Base-by-base conservation (phyloP, 495 filamentous ascomycete genomes). In the Trichoderma orchidacearum region DNA sequence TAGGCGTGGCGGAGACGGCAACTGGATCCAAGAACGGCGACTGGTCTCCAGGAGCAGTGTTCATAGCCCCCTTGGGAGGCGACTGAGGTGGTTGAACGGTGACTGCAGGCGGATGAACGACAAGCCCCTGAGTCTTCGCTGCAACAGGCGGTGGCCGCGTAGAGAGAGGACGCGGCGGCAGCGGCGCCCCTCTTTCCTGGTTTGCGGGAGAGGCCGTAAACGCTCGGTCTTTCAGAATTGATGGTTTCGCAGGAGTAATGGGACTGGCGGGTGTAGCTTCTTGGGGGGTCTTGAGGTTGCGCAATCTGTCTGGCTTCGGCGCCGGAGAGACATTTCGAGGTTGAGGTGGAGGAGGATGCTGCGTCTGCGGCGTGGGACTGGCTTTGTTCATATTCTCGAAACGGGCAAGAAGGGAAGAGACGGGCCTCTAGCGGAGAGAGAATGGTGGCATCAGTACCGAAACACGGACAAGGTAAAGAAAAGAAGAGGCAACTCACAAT, bases 361-460 rank as follows among this genome's bases (percentile, higher is more conserved):
- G 55, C 17, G 51, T 4, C 6, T 30, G 30, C 30, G 51, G 15
- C 65, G 57, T 56, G 63, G 72, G 80, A n/a, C n/a, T n/a, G 54
- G 73, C 64, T 60, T 80, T 80, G 34, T 84, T 79, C 67, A 95
- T 83, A 57, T 86, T 86, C 75, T 98, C 93, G 64, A 98, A 98
- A 66, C 92, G 86, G 38, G 90, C 93, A 51, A 89, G 80, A 30
- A 97, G 75, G 48, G 92, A 95, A 38, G 93, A 98, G 27, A 98
- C 93, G 0, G 93, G 88, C 74, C 80, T 78, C 78, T 81, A 57
- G 31, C 23, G 31, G 60, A 72, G 53, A 75, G 66, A 34, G 62
- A 53, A 25, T 35, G 25, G 41, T 31, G n/a, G n/a, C 3, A n/a
- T 27, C 15, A 48, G 25, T 8, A 57, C 23, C 21, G 11, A 12